Evolutionary conservation across 2,329 filamentous ascomycete genomes (phyloP).

Genomic region (Moelleriella libera): DNA sequence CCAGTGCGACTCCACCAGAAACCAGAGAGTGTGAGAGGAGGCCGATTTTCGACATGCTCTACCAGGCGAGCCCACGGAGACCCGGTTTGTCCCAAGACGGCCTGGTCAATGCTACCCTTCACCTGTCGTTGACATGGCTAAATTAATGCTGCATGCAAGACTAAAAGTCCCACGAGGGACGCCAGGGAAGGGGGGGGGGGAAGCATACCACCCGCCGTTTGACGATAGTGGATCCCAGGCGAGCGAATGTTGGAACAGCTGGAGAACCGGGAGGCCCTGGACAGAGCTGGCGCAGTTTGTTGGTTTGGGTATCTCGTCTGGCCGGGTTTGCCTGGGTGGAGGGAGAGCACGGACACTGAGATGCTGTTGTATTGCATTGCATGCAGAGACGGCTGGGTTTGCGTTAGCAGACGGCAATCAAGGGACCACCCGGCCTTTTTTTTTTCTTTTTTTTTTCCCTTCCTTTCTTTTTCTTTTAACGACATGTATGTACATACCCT

Average conservation of each 20-base stretch:
- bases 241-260: neutral
- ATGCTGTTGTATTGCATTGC: no score
- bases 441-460: no score
- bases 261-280: neutral
- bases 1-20: neutral
- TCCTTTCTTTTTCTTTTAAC: no score
- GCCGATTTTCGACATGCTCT: neutral
- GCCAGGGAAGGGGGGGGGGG: neutral
- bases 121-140: neutral
- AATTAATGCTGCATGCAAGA: neutral
- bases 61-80: neutral
- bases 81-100: neutral
- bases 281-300: neutral
- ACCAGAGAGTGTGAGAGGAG: neutral
- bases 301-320: neutral
- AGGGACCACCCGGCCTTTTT: neutral
- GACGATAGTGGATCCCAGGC: neutral
- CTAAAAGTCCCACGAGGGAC: neutral
- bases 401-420: neutral
- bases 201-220: neutral
- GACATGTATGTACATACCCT: no score
- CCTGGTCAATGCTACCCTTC: neutral
- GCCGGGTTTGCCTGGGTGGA: neutral
- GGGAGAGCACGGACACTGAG: neutral
- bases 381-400: no score